Conservation (phyloP, 371 early-diverging fungal genomes). For the Saksenaea oblongispora region DNA sequence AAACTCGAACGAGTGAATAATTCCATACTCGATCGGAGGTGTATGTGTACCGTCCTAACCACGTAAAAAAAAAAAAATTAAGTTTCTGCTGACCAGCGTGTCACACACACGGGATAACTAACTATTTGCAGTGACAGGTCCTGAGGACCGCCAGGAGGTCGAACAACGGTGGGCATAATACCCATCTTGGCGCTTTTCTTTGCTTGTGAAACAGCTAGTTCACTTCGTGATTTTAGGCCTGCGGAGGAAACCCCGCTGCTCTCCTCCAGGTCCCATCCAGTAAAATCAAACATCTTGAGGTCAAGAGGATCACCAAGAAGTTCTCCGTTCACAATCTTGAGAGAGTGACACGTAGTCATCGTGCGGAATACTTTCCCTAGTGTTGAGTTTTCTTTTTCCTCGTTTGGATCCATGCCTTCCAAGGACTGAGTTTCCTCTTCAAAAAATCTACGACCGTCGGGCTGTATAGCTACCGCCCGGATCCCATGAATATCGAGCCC, state of each 20-base stretch:
- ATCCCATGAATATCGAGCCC: constrained; percentile 97
- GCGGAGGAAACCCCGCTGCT: constrained; percentile 53
- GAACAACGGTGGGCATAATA: constrained; percentile 82
- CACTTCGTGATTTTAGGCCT: constrained; percentile 40
- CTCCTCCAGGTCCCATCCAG: constrained; percentile 91
- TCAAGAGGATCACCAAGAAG: constrained; percentile 99
- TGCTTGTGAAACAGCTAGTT: constrained; percentile 30
- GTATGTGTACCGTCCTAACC: neutral
- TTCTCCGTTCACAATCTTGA: constrained; percentile 89
- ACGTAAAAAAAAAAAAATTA: neutral
- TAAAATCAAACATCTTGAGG: constrained; percentile 98
- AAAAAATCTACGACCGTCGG: constrained; percentile 33
- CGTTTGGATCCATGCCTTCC: constrained; percentile 22
- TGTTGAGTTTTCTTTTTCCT: constrained; percentile 23
- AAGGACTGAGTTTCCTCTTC: constrained; percentile 37
- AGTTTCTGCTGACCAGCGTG: neutral
- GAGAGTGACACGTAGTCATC: constrained; percentile 96
- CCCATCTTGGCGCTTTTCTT: constrained; percentile 51
- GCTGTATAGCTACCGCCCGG: constrained; percentile 39
- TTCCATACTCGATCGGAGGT: constrained; percentile 80
- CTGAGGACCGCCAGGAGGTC: constrained; percentile 75
- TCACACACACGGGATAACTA: constrained; percentile 6
- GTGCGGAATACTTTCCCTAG: constrained; percentile 61
- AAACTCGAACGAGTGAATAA: constrained; percentile 96
- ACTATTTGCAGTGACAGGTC: constrained; percentile 29